Percentiles rank a stretch among this genome's conserved stretches.
Evolutionary conservation across 1,284 basidiomycete species (phyloP).

Genomic region (Ceratobasidium sp.): DNA sequence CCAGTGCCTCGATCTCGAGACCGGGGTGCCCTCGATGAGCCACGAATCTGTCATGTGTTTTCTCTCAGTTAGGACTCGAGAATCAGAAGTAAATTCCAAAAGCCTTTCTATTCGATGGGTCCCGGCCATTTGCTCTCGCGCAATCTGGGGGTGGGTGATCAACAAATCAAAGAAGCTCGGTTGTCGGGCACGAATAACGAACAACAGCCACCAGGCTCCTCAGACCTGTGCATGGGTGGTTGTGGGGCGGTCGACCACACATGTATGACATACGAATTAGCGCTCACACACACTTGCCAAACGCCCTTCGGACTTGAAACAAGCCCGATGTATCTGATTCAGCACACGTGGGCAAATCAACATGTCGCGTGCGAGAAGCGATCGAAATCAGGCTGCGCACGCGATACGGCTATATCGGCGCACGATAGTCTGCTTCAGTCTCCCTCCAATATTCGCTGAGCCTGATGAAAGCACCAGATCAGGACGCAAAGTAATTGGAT

Average conservation of each 20-base stretch:
- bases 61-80: neutral
- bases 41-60: constrained; percentile 1
- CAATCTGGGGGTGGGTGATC: neutral
- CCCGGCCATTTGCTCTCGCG: constrained; percentile 5
- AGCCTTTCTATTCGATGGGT: neutral
- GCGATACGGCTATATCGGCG: constrained; percentile 22
- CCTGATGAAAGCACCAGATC: constrained; percentile 20
- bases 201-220: constrained; percentile 10
- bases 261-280: neutral
- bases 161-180: constrained; percentile 2
- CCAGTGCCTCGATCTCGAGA: neutral
- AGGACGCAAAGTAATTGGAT: neutral
- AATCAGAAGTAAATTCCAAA: constrained; percentile 2
- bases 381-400: constrained; percentile 15
- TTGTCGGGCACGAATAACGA: neutral
- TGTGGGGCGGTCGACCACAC: neutral
- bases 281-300: neutral
- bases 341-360: constrained; percentile 11
- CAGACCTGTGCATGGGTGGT: too few species aligned
- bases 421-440: constrained; percentile 5
- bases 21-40: neutral
- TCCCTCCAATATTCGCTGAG: constrained; percentile 25
- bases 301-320: neutral
- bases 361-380: constrained; percentile 19
- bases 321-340: constrained; percentile 13